Evolutionary conservation across 2,329 filamentous ascomycete species (phyloP).

Genomic region (Capronia epimyces): DNA sequence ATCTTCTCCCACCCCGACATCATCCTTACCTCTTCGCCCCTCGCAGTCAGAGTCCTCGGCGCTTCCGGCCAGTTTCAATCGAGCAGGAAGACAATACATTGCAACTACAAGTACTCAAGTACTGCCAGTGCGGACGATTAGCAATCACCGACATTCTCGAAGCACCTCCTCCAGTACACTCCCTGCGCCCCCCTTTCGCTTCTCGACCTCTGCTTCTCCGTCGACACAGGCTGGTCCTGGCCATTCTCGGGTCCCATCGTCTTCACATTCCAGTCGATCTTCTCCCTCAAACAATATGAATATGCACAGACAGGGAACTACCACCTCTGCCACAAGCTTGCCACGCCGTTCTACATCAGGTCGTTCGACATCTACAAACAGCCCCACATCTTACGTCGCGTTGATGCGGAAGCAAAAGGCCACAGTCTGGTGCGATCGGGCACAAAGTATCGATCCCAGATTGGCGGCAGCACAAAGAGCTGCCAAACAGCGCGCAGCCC

Average conservation of each 20-base stretch:
- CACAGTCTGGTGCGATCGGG: slow-evolving; percentile 94
- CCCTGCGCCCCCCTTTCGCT: slow-evolving; percentile 11
- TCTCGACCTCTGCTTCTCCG: slow-evolving; percentile 8
- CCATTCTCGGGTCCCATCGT: slow-evolving; percentile 16
- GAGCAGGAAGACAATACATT: slow-evolving; percentile 18
- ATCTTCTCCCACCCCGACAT: slow-evolving; percentile 6
- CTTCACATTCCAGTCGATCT: slow-evolving; percentile 24
- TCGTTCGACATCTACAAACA: slow-evolving; percentile 27
- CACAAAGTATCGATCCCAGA: slow-evolving; percentile 85
- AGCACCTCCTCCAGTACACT: slow-evolving; percentile 21
- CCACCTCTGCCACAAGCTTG: slow-evolving; percentile 21
- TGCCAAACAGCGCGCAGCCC: slow-evolving; percentile 78
- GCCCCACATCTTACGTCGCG: slow-evolving; percentile 64
- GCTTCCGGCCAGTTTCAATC: slow-evolving; percentile 20
- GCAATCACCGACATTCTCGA: slow-evolving; percentile 25
- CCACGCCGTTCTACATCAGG: slow-evolving; percentile 29
- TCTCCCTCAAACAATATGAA: slow-evolving; percentile 23
- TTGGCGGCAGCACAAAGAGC: slow-evolving; percentile 75
- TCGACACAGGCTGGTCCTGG: slow-evolving; percentile 3
- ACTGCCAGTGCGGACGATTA: slow-evolving; percentile 12
- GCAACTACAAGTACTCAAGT: slow-evolving; percentile 13
- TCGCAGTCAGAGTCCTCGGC: slow-evolving; percentile 8
- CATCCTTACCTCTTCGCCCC: slow-evolving; percentile 18
- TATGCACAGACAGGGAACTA: slow-evolving; percentile 28
- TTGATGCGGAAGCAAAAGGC: slow-evolving; percentile 96